Evolutionary conservation across 805 yeast species (phyloP).

Genomic region (Barnettozyma sp.): DNA sequence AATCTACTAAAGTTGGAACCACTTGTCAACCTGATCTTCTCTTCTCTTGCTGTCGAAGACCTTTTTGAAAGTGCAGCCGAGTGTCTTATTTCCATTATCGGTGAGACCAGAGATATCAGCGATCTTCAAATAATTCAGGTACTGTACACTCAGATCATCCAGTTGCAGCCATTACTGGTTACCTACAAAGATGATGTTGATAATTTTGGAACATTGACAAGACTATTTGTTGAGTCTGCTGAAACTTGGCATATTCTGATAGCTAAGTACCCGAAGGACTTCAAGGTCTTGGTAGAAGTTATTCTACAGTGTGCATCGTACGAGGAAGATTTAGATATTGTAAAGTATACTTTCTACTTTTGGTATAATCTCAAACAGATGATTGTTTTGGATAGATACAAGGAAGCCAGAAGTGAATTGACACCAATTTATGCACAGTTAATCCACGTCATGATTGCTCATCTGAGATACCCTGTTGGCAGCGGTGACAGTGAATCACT

Average conservation of each 20-base stretch:
- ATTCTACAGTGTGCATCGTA: slow-evolving; percentile 63
- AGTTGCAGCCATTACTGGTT: slow-evolving; percentile 46
- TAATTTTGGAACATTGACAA: slow-evolving; percentile 58
- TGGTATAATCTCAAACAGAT: slow-evolving; percentile 79
- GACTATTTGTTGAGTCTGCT: slow-evolving; percentile 85
- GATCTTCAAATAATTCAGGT: slow-evolving; percentile 55
- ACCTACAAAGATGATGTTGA: slow-evolving; percentile 38
- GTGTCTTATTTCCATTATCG: slow-evolving; percentile 72
- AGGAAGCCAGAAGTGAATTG: slow-evolving; percentile 43
- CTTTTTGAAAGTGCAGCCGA: slow-evolving; percentile 83
- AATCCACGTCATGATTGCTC: slow-evolving; percentile 54
- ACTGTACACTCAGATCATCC: slow-evolving; percentile 61
- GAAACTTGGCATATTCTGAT: slow-evolving; percentile 91
- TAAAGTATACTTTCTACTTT: slow-evolving; percentile 84
- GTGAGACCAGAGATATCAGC: slow-evolving; percentile 75
- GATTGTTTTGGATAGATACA: slow-evolving; percentile 51
- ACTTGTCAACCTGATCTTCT: slow-evolving; percentile 61
- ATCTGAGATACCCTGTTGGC: slow-evolving; percentile 65
- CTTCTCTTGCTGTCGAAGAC: slow-evolving; percentile 47
- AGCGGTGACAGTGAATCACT: slow-evolving; percentile 34
- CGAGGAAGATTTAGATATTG: slow-evolving; percentile 81
- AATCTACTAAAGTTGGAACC: slow-evolving; percentile 58
- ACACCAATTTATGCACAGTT: slow-evolving; percentile 51
- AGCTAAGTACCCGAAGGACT: slow-evolving; percentile 62
- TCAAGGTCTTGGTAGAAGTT: slow-evolving; percentile 67